Conservation (phyloP, 441 rosid species). For the Euphorbia corollata region DNA sequence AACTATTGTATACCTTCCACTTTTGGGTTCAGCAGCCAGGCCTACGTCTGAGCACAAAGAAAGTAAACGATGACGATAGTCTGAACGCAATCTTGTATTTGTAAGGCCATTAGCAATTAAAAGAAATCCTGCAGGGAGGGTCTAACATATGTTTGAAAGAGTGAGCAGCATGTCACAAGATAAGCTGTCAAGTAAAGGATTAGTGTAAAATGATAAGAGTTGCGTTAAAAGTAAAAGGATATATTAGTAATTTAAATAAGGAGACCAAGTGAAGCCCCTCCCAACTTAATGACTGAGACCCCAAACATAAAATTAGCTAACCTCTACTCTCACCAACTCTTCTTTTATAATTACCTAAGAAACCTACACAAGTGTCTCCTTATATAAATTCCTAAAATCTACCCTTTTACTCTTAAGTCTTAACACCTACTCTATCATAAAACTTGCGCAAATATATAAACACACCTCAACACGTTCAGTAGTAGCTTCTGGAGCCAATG, state of each 20-base stretch:
- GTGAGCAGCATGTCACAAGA: conserved; percentile 37
- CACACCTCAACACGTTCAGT: conserved; percentile 89
- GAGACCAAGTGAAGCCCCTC: too few species aligned
- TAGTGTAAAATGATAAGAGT: neutral
- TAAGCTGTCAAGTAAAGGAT: conserved; percentile 6
- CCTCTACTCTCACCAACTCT: too few species aligned
- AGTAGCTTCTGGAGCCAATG: conserved; percentile 73
- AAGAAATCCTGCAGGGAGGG: conserved; percentile 98
- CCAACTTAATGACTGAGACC: too few species aligned
- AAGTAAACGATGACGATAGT: conserved; percentile 87
- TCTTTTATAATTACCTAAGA: too few species aligned
- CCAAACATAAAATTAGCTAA: too few species aligned
- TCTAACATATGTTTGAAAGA: conserved; percentile 60
- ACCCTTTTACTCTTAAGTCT: too few species aligned
- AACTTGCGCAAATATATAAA: conserved; percentile 18
- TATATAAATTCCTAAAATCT: too few species aligned
- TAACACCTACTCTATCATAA: neutral
- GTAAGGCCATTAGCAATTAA: conserved; percentile 77
- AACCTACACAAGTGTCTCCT: too few species aligned
- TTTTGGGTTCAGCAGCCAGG: conserved; percentile 89
- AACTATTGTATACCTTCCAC: conserved; percentile 63
- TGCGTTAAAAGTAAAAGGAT: too few species aligned
- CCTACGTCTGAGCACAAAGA: conserved; percentile 98
- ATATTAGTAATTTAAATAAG: too few species aligned
- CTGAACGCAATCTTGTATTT: conserved; percentile 69